Percentiles rank a stretch among this genome's conserved stretches.
Conservation (phyloP, 176 grass and related monocot genomes). For the Hordeum marinum region DNA sequence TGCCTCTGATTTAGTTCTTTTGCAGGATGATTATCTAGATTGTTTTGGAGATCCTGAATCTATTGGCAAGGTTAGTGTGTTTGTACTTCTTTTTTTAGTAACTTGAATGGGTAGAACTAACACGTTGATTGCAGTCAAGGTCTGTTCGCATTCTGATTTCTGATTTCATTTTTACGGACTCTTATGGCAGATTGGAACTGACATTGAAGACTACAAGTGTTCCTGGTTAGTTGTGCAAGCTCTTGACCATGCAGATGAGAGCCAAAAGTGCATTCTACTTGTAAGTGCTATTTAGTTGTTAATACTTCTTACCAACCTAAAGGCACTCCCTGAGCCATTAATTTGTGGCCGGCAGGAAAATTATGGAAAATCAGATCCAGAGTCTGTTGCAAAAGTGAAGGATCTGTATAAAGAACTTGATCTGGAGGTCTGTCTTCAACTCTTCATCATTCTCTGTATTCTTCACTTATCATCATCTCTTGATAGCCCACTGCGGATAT, state of each 20-base stretch:
- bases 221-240: slow-evolving; percentile 98
- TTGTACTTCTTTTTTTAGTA: neutral
- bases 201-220: slow-evolving; percentile 96
- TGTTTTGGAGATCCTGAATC: slow-evolving; percentile 91
- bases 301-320: slow-evolving; percentile 2
- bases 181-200: slow-evolving; percentile 82
- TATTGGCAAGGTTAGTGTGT: slow-evolving; percentile 75
- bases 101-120: neutral
- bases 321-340: neutral
- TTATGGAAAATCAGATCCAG: slow-evolving; percentile 76
- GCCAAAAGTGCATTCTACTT: slow-evolving; percentile 55
- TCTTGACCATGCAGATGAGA: slow-evolving; percentile 56
- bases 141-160: slow-evolving; percentile 9
- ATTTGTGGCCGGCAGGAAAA: slow-evolving; percentile 53
- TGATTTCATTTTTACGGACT: slow-evolving; percentile 19
- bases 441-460: neutral
- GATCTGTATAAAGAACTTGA: slow-evolving; percentile 79
- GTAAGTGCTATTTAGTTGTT: slow-evolving; percentile 43
- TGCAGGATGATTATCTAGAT: slow-evolving; percentile 97
- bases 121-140: neutral
- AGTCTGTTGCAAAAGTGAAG: slow-evolving; percentile 93
- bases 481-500: neutral
- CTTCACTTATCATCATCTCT: slow-evolving; percentile 10
- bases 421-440: slow-evolving; percentile 62
- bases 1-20: slow-evolving; percentile 17